Evolutionary conservation across 1,284 basidiomycete species (phyloP), one percentile per base, ranked within the genome.

Genomic region (Rhodotorula sp.): DNA sequence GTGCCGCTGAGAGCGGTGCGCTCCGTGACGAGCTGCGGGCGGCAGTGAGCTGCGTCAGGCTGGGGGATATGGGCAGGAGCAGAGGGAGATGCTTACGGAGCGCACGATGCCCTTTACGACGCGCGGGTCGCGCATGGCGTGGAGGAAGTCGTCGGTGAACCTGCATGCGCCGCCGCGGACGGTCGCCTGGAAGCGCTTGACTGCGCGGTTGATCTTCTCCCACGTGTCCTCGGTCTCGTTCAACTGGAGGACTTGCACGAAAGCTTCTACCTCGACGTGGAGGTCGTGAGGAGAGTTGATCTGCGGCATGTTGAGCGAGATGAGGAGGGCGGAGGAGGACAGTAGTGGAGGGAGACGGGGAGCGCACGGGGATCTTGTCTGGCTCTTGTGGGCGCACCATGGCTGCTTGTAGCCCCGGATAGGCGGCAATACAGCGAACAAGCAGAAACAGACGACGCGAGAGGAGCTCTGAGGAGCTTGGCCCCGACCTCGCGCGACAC

Each of bases 181-280:
- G n/a, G 90, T 81, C n/a, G 82, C 82, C 19, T 84, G 84, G 53
- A 93, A 82, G 17, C 84, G 81, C 44, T 81, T 78, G 53, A 93
- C 80, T 12, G 85, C 85, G 57, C 85, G 84, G 13, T 85, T 82
- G 53, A 94, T 90, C n/a, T 82, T 84, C 67, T 92, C 90, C 91
- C 91, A 94, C 6, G 87, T 88, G 53, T 94, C 90, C 80, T 94
- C 92, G 3, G 89, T 88, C 82, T 94, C 91, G 44, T 84, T 79
- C n/a, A 87, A 82, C 58, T 82, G 80, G 25, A 92, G 79, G 53
- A 84, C 82, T 51, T 81, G 76, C 63, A 83, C 84, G 39, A 87
- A 77, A 32, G 77, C 56, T n/a, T 84, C 83, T 61, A 87, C 77
- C 74, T 86, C 83, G 32, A 79, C 67, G 71, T 78, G 80, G n/a